Base-by-base conservation (phyloP, 2,329 filamentous ascomycete genomes). In the Sclerotinia nivalis region DNA sequence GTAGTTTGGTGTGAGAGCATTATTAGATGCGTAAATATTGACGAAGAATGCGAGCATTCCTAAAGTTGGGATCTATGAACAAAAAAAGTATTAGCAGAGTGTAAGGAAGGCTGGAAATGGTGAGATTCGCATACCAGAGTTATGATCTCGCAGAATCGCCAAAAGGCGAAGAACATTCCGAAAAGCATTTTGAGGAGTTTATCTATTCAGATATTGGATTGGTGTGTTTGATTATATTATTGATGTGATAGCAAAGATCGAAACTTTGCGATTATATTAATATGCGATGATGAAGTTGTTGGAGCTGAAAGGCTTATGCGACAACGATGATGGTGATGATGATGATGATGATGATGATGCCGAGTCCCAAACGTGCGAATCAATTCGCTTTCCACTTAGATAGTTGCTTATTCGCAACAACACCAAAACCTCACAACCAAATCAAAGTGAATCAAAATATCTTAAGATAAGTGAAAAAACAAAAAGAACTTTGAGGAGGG, bases 11-110 rank as follows among this genome's bases (percentile, higher is more conserved):
- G 88, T 88, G 66, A 90, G 82, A 71, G 82, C 77, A 79, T 90
- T 89, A 75, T 79, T 76, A 67, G 80, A 77, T 75, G 85, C 83
- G 80, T 87, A 90, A 74, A 84, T 83, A 79, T 89, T 80, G 73
- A 91, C 85, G 77, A 91, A 90, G 82, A 85, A 90, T 75, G 86
- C 84, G 67, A 90, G 85, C 85, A 91, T 89, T 80, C 88, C 88
- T 79, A 91, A 84, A 34, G 82, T 84, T 56, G 88, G 88, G 77
- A 89, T 89, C 88, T 90, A 73, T 50, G 43, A 45, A 25, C 31
- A 4, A 20, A 20, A 2, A 20, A 64, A 22, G 40, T n/a, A 66
- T 71, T 60, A 70, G 71, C 59, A n/a, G 25, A 28, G 13, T 28
- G 31, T 52, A 18, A 62, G 66, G 31, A 28, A 50, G 62, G 8